Evolutionary conservation across 2,329 filamentous ascomycete genomes (phyloP).

Genomic region (Penicillium thymicola): DNA sequence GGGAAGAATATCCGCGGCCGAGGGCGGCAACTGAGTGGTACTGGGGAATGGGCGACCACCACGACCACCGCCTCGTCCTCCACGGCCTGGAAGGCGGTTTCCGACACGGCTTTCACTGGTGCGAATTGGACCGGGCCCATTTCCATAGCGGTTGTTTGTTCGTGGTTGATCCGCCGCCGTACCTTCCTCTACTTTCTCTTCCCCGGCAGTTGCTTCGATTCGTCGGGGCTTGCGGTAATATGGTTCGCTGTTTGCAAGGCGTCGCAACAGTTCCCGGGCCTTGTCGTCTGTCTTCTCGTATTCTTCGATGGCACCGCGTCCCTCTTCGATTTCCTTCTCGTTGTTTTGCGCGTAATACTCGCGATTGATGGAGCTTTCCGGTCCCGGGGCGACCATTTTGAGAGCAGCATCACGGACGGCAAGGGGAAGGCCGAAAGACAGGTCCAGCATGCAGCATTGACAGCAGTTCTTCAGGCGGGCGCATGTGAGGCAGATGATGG

Average conservation of each 20-base stretch:
- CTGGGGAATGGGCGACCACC: slow-evolving; percentile 63
- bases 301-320: slow-evolving; percentile 76
- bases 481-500: slow-evolving; percentile 94
- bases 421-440: slow-evolving; percentile 92
- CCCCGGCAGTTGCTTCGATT: slow-evolving; percentile 57
- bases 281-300: slow-evolving; percentile 98
- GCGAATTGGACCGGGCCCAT: slow-evolving; percentile 65
- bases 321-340: slow-evolving; percentile 91
- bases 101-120: slow-evolving; percentile 58
- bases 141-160: slow-evolving; percentile 41
- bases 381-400: slow-evolving; percentile 95
- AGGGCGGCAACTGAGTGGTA: slow-evolving; percentile 71
- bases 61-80: slow-evolving; percentile 49
- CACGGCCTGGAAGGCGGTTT: slow-evolving; percentile 37
- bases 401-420: slow-evolving; percentile 92
- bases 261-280: slow-evolving; percentile 78
- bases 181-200: slow-evolving; percentile 40
- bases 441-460: slow-evolving; percentile 96
- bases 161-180: slow-evolving; percentile 42
- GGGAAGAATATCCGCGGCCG: slow-evolving; percentile 79
- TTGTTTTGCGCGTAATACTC: slow-evolving; percentile 98
- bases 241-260: slow-evolving; percentile 86
- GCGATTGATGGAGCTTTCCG: slow-evolving; percentile 86
- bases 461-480: slow-evolving; percentile 98
- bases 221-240: slow-evolving; percentile 87